Conservation (phyloP, 768 basidiomycete genomes). For the Multifurca ochricompacta region DNA sequence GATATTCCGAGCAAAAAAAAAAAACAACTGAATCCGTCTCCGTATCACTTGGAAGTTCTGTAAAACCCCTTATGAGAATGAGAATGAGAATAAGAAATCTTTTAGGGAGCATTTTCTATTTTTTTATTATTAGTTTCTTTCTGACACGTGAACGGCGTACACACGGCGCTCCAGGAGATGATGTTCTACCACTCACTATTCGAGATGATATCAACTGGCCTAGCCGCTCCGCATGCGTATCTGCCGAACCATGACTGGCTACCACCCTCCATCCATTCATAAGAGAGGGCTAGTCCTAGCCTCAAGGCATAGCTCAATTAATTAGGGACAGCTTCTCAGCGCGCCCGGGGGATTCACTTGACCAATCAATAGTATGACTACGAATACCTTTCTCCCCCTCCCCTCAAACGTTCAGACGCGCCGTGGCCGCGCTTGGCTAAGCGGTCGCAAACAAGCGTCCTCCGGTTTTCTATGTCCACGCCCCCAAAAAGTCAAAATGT, state of each 20-base stretch:
- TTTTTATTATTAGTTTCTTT: no score
- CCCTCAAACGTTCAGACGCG: not conserved
- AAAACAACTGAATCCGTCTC: no score
- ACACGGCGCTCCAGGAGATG: not conserved
- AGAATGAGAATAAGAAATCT: no score
- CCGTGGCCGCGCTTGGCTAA: conserved; percentile 8
- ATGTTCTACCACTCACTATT: no score
- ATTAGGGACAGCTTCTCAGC: not conserved
- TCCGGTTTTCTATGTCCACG: not conserved
- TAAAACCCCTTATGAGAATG: no score
- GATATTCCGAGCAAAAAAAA: no score
- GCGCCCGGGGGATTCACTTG: not conserved
- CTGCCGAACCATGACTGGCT: not conserved
- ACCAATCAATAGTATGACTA: not conserved
- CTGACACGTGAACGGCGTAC: not conserved
- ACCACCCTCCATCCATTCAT: no score
- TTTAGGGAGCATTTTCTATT: not conserved
- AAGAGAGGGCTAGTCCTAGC: not conserved
- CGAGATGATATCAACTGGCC: no score
- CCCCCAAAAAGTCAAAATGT: conserved; percentile 8
- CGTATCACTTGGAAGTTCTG: no score
- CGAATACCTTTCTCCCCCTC: no score
- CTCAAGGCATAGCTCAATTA: not conserved
- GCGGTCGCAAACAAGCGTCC: conserved; percentile 2
- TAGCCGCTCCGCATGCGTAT: not conserved